A percentile compares a stretch with the other conserved stretches of the same genome.
Conservation (phyloP, 768 basidiomycete genomes). For the Sistotremastrum niveocremeum region DNA sequence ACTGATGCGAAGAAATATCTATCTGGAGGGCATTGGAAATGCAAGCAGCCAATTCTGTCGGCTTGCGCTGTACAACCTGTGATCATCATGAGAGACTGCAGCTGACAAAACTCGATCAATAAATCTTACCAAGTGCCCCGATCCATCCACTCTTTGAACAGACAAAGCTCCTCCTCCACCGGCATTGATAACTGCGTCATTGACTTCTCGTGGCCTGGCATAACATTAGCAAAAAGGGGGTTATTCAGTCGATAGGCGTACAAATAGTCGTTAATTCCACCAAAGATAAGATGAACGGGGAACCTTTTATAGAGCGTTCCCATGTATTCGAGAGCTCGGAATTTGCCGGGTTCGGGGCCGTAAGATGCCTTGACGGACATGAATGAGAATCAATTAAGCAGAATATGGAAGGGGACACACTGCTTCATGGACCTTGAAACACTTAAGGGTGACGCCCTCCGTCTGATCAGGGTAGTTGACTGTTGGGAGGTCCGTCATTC, state of each 20-base stretch:
- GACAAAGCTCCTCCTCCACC: conserved; percentile 28
- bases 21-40: too few relatives aligned
- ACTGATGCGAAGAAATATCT: too few relatives aligned
- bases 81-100: too few relatives aligned
- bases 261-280: conserved; percentile 31
- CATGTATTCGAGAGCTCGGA: conserved; percentile 23
- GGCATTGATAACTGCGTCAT: conserved; percentile 23
- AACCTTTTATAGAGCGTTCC: conserved; percentile 17
- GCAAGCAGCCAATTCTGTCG: too few relatives aligned
- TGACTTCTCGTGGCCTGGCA: conserved; percentile 20
- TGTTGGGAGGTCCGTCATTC: conserved; percentile 25
- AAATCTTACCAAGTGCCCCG: conserved; percentile 28
- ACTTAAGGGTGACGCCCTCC: conserved; percentile 40
- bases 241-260: conserved; percentile 10
- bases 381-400: too few relatives aligned
- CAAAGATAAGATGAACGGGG: conserved; percentile 35
- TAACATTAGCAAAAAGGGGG: neutral
- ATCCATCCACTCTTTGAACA: conserved; percentile 22
- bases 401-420: conserved; percentile 19
- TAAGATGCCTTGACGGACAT: conserved; percentile 25
- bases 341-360: conserved; percentile 21
- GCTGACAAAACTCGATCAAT: neutral
- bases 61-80: too few relatives aligned
- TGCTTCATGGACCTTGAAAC: conserved; percentile 48
- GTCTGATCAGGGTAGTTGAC: conserved; percentile 22